These are phyloP conservation scores for Lentithecium fluviatile DNA, from an alignment of 495 filamentous ascomycete species.

Conservation along the genomic window DNA sequence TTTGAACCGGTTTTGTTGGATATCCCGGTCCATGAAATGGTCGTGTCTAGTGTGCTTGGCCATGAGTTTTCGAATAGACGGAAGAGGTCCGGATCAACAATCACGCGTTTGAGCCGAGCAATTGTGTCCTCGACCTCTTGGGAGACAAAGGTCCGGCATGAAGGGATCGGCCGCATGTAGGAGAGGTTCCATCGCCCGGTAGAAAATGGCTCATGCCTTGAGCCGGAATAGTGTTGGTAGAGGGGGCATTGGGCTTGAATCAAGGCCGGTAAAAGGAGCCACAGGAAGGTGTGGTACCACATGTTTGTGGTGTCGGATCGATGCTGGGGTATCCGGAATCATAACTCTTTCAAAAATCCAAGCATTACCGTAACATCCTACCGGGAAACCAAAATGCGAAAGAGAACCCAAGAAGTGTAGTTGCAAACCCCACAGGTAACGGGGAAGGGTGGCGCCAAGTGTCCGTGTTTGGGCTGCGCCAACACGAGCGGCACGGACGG, in stretches of 20 bases:
- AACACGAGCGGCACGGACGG: too few species aligned
- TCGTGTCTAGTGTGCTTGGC: conserved; percentile 68
- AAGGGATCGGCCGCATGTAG: conserved; percentile 54
- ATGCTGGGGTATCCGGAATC: too few species aligned
- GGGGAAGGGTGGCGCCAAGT: too few species aligned
- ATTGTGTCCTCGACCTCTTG: conserved; percentile 55
- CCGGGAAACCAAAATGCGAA: too few species aligned
- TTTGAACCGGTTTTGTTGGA: conserved; percentile 39
- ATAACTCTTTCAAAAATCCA: too few species aligned
- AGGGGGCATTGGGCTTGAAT: conserved; percentile 41
- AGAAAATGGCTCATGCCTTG: conserved; percentile 41
- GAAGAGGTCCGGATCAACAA: conserved; percentile 63
- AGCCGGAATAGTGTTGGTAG: conserved; percentile 41
- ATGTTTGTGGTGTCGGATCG: background rate
- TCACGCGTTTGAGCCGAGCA: conserved; percentile 47
- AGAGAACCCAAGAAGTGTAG: too few species aligned
- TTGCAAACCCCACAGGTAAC: too few species aligned
- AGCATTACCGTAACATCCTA: too few species aligned
- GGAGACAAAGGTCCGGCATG: conserved; percentile 61
- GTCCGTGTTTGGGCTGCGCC: too few species aligned
- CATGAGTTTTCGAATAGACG: conserved; percentile 64
- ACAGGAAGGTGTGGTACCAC: conserved; percentile 1
- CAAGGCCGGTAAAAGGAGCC: background rate
- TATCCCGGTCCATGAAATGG: conserved; percentile 62
- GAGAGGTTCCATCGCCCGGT: conserved; percentile 49